These are phyloP conservation scores for Chlorociboria aeruginascens DNA, from an alignment of 495 filamentous ascomycete species.

Conservation along the genomic window DNA sequence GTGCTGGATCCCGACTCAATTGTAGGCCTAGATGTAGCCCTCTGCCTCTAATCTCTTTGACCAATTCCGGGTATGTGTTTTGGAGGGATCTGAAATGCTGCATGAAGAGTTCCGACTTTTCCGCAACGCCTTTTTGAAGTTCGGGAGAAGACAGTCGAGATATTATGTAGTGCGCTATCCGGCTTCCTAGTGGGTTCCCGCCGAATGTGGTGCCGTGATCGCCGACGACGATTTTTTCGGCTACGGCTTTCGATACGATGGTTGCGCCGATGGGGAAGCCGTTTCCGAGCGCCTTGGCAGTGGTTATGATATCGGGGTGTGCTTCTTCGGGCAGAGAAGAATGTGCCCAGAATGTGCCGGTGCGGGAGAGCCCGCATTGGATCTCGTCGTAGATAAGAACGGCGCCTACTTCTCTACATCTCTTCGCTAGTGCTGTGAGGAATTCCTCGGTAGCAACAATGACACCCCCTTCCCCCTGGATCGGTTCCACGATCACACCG, in stretches of 20 bases:
- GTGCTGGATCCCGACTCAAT: conserved; percentile 52
- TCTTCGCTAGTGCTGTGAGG: conserved; percentile 58
- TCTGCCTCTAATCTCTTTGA: conserved; percentile 67
- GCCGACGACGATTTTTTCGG: conserved; percentile 73
- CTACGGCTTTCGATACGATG: conserved; percentile 66
- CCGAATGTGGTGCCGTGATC: conserved; percentile 98
- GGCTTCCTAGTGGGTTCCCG: conserved; percentile 80
- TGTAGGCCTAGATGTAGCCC: conserved; percentile 83
- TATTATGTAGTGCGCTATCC: conserved; percentile 76
- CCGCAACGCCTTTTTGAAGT: conserved; percentile 50
- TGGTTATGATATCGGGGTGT: conserved; percentile 89
- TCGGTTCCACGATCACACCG: conserved; percentile 93
- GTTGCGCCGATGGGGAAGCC: conserved; percentile 91
- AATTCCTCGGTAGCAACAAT: conserved; percentile 75
- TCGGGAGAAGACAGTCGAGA: conserved; percentile 51
- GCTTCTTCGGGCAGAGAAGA: conserved; percentile 54
- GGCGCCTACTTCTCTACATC: conserved; percentile 80
- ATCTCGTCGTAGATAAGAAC: conserved; percentile 94
- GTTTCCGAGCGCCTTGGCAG: conserved; percentile 92
- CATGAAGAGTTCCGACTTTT: conserved; percentile 53
- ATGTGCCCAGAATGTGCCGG: conserved; percentile 86
- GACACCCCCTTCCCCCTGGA: conserved; percentile 94
- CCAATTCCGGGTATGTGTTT: conserved; percentile 54
- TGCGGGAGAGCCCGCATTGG: conserved; percentile 82
- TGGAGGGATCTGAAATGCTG: conserved; percentile 50